These are phyloP conservation scores for Psilocybe azurescens DNA, from an alignment of 768 basidiomycete species.

Conservation along the genomic window DNA sequence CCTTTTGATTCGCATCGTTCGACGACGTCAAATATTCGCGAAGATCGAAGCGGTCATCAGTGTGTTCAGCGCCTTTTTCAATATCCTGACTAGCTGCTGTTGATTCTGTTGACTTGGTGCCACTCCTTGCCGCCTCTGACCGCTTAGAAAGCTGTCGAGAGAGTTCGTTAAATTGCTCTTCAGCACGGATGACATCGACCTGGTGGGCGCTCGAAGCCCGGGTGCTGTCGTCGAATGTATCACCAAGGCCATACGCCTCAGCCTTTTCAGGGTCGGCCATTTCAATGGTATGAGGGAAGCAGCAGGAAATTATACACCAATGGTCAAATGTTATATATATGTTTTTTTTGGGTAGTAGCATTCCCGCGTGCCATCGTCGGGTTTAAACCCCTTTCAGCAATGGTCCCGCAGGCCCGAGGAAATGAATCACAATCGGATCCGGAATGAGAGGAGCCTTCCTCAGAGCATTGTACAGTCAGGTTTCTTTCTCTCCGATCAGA, in stretches of 20 bases:
- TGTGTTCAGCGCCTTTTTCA: slow-evolving; percentile 41
- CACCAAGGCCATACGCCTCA: slow-evolving; percentile 4
- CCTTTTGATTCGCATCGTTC: slow-evolving; percentile 66
- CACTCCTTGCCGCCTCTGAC: slow-evolving; percentile 26
- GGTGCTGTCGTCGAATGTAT: slow-evolving; percentile 2
- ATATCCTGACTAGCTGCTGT: slow-evolving; percentile 45
- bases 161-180: slow-evolving; percentile 60
- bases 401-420: background rate
- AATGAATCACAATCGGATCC: slow-evolving; percentile 5
- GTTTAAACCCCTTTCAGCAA: slow-evolving; percentile 3
- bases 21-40: slow-evolving; percentile 70
- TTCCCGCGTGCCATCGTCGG: background rate
- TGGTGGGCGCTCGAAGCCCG: slow-evolving; percentile 29
- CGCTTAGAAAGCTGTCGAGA: slow-evolving; percentile 45
- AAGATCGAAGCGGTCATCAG: slow-evolving; percentile 57
- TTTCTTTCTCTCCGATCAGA: background rate
- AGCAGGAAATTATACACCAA: background rate
- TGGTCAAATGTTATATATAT: slow-evolving; percentile 9
- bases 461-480: background rate
- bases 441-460: background rate
- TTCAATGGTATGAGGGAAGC: background rate
- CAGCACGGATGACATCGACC: slow-evolving; percentile 56
- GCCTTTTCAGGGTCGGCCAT: slow-evolving; percentile 6
- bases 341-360: background rate
- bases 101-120: slow-evolving; percentile 27